Evolutionary conservation across 2,329 filamentous ascomycete species (phyloP).

Genomic region (Curvularia hawaiiensis): DNA sequence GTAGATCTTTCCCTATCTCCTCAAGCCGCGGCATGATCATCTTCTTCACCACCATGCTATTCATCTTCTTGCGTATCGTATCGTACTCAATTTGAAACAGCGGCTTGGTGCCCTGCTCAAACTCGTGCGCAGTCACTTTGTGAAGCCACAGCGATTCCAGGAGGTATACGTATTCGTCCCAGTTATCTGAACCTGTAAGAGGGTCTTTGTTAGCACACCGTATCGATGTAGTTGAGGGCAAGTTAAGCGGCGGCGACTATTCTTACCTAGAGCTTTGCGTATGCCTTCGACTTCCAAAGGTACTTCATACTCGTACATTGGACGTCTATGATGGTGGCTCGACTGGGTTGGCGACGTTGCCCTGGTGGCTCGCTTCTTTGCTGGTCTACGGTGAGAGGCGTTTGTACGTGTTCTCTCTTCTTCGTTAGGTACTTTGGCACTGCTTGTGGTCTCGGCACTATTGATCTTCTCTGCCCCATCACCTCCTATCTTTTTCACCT

Average conservation of each 20-base stretch:
- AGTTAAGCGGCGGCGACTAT: too few relatives aligned
- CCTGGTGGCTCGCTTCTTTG: not conserved
- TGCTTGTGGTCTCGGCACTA: not conserved
- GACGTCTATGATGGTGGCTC: not conserved
- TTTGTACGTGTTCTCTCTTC: not conserved
- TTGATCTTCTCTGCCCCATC: not conserved
- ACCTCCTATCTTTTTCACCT: not conserved
- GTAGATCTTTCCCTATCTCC: not conserved
- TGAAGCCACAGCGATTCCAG: conserved; percentile 14
- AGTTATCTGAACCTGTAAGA: conserved; percentile 13
- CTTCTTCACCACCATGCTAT: conserved; percentile 8
- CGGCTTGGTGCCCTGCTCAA: not conserved
- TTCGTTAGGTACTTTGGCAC: not conserved
- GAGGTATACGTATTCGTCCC: conserved; percentile 21
- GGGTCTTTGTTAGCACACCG: not conserved
- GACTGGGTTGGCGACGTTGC: not conserved
- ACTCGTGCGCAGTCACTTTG: conserved; percentile 11
- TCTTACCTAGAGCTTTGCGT: conserved; percentile 18
- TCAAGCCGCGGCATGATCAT: conserved; percentile 14
- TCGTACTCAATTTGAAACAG: conserved; percentile 15
- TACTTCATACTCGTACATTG: conserved; percentile 13
- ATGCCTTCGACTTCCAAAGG: conserved; percentile 17
- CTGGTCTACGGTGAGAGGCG: not conserved
- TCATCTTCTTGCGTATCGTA: conserved; percentile 10
- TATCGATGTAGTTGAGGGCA: not conserved